Base-by-base conservation (phyloP, 495 filamentous ascomycete species). In the Mytilinidion resinicola region DNA sequence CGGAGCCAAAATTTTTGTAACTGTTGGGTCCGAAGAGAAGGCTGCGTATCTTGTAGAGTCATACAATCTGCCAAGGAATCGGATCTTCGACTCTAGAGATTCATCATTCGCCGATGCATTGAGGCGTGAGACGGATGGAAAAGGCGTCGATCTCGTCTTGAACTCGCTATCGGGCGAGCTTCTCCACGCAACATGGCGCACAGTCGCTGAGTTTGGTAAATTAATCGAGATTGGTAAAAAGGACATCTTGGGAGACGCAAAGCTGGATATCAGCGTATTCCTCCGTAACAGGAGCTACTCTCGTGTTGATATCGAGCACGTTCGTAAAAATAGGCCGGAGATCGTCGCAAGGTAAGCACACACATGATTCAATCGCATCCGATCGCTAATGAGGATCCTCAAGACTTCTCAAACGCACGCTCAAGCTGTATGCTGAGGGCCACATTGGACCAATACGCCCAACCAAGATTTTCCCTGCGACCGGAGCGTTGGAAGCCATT, bases 191-290 rank as follows among this genome's bases (percentile, higher is more conserved):
- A 30, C 51, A 7, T 55, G 33, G 34, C 34, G 35, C 9, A 41
- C 10, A 9, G 19, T 55, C 6, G 34, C 51, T 11, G 35, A 48
- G 17, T 38, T 9, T 21, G 60, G 60, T 11, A 50, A 39, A 5
- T 49, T 63, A 20, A 49, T 63, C 30, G 60, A 63, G 41, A 49
- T 63, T 30, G 60, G 60, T 3, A 59, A 59, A 25, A 51, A 52
- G 44, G 60, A 63, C 43, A 58, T 63, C 21, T 9, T 15, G n/a
- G 25, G 30, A 3, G 19, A 25, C 9, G 10, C 6, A 17, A 38
- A 50, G 9, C 41, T 60, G 6, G 37, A 20, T 8, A 54, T 60
- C 41, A 7, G 20, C 7, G 20, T 51, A 25, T 60, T 60, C 20
- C 10, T 30, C 1, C 9, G 19, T 4, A 30, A 25, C 21, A 39